Evolutionary conservation across 352 stramenopile species (phyloP), one percentile per base, ranked within the genome.

Genomic region (Peronospora belbahrii): DNA sequence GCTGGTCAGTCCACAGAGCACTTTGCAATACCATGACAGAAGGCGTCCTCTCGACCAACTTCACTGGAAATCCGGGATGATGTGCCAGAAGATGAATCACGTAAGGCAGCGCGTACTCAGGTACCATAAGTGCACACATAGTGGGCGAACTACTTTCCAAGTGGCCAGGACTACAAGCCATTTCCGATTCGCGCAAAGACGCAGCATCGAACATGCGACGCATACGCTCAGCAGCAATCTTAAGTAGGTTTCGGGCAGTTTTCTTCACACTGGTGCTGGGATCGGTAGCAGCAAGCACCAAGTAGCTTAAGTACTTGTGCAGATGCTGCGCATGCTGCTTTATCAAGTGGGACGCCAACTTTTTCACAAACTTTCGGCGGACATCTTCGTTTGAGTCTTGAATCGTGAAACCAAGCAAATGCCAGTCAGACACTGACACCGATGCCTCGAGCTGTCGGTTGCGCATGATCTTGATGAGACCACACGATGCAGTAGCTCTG

Each of bases 61-160:
- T 68, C 7, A 54, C 52, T 19, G 80, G 77, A 35, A 82, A 92
- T 17, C 78, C 58, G 1, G 80, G 75, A 36, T 88, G 78, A 38
- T 92, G 80, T 0, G 78, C 71, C n/a, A 92, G 49, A 23, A 94
- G 56, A 54, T 94, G 83, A 37, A 94, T 74, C 9, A 86, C 75
- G 23, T 89, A 92, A 11, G 76, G 80, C 20, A 94, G 43, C 5
- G 68, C 53, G 37, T 92, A 94, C 51, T 94, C 83, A 1, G 83
- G 83, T 10, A 92, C 77, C 62, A 94, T 81, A 5, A 94, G 52
- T 13, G 79, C 75, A 43, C 34, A 59, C 35, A 43, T 22, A 39
- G n/a, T 42, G 10, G 33, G 51, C n/a, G 42, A 27, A 8, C 15
- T 11, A 38, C 14, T 48, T 41, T 17, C 37, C 3, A n/a, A 11